Base-by-base conservation (phyloP, 192 early-diverging fungal genomes). In the Tieghemiomyces parasiticus region DNA sequence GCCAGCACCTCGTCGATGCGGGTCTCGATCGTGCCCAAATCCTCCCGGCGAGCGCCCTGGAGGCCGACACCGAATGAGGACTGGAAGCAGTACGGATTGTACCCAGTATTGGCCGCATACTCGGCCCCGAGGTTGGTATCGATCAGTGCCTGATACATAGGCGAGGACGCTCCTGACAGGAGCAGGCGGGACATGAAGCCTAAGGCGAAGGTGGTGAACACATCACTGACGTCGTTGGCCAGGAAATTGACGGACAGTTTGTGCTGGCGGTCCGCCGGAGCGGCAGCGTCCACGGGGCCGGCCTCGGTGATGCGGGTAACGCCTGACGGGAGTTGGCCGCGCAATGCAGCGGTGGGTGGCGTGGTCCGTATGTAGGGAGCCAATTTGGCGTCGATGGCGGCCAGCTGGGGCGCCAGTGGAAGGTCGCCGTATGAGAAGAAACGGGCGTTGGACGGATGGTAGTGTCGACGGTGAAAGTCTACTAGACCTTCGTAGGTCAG, bases 141-240 rank as follows among this genome's bases (percentile, higher is more conserved):
- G 48, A 97, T 94, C 60, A 97, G 73, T 32, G 88, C 88, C 65
- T 92, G 78, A 67, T 93, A 89, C 90, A 97, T 91, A 16, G 94
- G 94, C 24, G 90, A 82, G 14, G 90, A 80, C 46, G 91, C 76
- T 8, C 94, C 93, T 64, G 89, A 84, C 16, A 89, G 72, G n/a
- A 97, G 71, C 56, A 97, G 72, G 50, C 77, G 78, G 2, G 88
- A 81, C 30, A 95, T 76, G 35, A 95, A 67, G 38, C 79, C 74
- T 66, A 93, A 74, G 26, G 87, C 83, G 61, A 93, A 91, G 8
- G 91, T 82, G 63, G 90, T 86, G 65, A 87, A 86, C 1, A 80
- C 74, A 63, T 94, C 84, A 78, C 87, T 74, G 56, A 67, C 65
- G 50, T 88, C 78, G 72, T 97, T 88, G 46, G 85, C 69, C 30